Conservation (phyloP, 768 basidiomycete species). For the Daedaleopsis sinensis region DNA sequence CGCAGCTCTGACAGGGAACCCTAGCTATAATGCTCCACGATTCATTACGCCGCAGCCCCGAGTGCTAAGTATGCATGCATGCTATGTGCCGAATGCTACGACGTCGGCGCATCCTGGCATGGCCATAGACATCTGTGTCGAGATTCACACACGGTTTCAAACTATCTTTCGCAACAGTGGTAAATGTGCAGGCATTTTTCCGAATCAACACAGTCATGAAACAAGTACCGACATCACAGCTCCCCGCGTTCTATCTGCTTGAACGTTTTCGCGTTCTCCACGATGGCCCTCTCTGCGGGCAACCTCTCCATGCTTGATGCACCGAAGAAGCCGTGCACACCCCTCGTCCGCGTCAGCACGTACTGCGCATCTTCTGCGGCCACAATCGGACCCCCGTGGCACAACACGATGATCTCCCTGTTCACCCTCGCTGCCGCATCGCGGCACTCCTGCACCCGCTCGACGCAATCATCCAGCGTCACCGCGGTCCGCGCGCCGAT, state of each 20-base stretch:
- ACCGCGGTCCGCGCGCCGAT: slow-evolving; percentile 22
- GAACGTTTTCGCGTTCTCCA: slow-evolving; percentile 22
- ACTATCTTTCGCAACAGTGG: too few species aligned
- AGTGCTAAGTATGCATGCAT: too few species aligned
- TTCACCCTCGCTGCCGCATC: slow-evolving; percentile 21
- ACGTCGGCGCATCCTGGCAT: too few species aligned
- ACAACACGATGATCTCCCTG: slow-evolving; percentile 20
- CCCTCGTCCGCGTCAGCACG: slow-evolving; percentile 19
- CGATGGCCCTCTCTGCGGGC: slow-evolving; percentile 21
- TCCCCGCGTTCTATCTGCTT: slow-evolving; percentile 3
- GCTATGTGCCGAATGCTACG: too few species aligned
- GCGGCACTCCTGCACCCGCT: slow-evolving; percentile 20
- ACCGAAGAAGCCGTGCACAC: slow-evolving; percentile 24
- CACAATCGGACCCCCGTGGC: slow-evolving; percentile 23
- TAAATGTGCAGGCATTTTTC: too few species aligned
- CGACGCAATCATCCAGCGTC: slow-evolving; percentile 23
- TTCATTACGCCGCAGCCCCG: too few species aligned
- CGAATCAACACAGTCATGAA: background rate
- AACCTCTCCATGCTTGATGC: slow-evolving; percentile 25
- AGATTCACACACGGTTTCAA: too few species aligned
- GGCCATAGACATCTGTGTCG: too few species aligned
- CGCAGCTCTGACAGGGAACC: too few species aligned
- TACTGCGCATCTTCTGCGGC: slow-evolving; percentile 20
- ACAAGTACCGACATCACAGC: background rate
- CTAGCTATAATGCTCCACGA: too few species aligned